A percentile compares a stretch with the other conserved stretches of the same genome.
These are phyloP conservation scores for Fusarium mangiferae DNA, from an alignment of 2,329 filamentous ascomycete genomes.

Conservation along the genomic window DNA sequence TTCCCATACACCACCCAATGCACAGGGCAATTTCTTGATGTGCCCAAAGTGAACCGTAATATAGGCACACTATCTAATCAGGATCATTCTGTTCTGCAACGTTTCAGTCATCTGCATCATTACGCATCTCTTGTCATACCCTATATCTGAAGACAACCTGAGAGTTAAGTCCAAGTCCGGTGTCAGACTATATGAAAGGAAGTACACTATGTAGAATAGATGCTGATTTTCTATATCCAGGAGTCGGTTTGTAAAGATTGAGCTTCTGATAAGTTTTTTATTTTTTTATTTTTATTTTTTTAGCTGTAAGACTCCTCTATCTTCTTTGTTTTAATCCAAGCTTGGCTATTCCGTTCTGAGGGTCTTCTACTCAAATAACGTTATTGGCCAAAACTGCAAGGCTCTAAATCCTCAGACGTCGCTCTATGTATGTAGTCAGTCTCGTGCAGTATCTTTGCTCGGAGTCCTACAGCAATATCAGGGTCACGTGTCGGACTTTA, in stretches of 20 bases:
- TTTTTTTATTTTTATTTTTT: background rate
- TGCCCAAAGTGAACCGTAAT: background rate
- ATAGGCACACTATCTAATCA: background rate
- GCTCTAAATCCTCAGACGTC: background rate
- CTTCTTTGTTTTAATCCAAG: background rate
- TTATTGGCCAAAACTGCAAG: background rate
- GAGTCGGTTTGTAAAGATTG: background rate
- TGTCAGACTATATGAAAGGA: background rate
- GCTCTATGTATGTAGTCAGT: background rate
- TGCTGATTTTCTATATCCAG: background rate
- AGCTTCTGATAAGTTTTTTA: background rate
- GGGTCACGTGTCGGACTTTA: slow-evolving; percentile 29
- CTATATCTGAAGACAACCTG: background rate
- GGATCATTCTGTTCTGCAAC: background rate
- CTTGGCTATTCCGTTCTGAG: background rate
- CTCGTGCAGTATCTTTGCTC: background rate
- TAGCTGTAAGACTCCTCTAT: background rate
- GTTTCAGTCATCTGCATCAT: background rate
- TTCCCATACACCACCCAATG: background rate
- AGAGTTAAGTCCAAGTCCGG: background rate
- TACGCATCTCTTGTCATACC: background rate
- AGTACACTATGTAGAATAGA: background rate
- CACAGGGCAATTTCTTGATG: background rate
- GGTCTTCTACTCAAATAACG: background rate
- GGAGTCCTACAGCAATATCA: background rate